A percentile compares a stretch with the other conserved stretches of the same genome.
Evolutionary conservation across 305 asterid genomes (phyloP).

Genomic region (Ilex paraguariensis): DNA sequence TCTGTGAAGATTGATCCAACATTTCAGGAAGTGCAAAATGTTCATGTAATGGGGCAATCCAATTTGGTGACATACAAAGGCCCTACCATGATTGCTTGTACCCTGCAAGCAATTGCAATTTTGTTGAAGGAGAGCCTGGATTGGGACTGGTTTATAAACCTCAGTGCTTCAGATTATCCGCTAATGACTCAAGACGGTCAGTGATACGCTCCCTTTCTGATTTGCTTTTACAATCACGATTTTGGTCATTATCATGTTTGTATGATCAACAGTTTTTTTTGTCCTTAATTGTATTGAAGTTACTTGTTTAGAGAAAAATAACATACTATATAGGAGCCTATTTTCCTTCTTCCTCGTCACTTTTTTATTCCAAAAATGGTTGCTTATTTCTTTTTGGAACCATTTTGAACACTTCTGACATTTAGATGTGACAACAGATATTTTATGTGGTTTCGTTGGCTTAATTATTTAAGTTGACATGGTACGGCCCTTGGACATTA

Average conservation of each 20-base stretch:
- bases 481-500: too few species aligned
- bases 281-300: too few species aligned
- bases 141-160: constrained; percentile 99
- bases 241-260: constrained; percentile 2
- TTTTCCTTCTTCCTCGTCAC: too few species aligned
- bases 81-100: constrained; percentile 94
- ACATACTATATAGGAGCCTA: too few species aligned
- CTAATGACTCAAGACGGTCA: constrained; percentile 95
- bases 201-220: constrained; percentile 25
- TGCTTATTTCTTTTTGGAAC: too few species aligned
- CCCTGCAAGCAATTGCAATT: constrained; percentile 88
- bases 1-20: constrained; percentile 86
- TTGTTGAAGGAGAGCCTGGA: constrained; percentile 70
- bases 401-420: too few species aligned
- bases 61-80: constrained; percentile 97
- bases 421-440: too few species aligned
- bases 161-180: constrained; percentile 99
- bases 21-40: constrained; percentile 78
- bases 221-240: too few species aligned
- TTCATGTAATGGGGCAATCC: constrained; percentile 92
- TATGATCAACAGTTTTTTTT: neutral
- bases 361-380: too few species aligned
- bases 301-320: too few species aligned
- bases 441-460: too few species aligned
- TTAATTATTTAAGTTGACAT: too few species aligned